These are phyloP conservation scores for Umbelopsis sp. DNA, from an alignment of 192 early-diverging fungal species.

Conservation along the genomic window DNA sequence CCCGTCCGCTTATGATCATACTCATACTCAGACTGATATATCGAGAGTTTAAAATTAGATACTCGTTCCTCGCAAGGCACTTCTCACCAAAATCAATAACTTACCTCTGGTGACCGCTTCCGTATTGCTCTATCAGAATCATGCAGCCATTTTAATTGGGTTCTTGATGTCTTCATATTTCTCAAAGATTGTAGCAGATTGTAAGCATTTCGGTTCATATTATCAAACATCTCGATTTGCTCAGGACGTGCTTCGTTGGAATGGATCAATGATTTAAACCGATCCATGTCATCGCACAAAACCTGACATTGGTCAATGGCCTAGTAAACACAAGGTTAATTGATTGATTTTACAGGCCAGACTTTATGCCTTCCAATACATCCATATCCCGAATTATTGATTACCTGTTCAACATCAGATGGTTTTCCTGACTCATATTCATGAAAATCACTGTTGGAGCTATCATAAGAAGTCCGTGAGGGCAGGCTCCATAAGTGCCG, in stretches of 20 bases:
- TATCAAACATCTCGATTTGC: conserved; percentile 28
- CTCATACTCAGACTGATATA: conserved; percentile 27
- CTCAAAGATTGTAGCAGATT: conserved; percentile 25
- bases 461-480: conserved; percentile 12
- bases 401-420: conserved; percentile 2
- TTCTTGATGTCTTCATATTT: not conserved
- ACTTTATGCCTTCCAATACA: too few relatives aligned
- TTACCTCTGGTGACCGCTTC: conserved; percentile 3
- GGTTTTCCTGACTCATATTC: not conserved
- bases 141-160: not conserved
- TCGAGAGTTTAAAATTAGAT: conserved; percentile 3
- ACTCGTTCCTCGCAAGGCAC: too few relatives aligned
- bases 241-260: not conserved
- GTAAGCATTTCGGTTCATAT: conserved; percentile 33
- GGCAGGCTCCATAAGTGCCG: conserved; percentile 5
- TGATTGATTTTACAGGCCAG: too few relatives aligned
- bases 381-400: too few relatives aligned
- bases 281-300: conserved; percentile 29
- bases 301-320: conserved; percentile 26
- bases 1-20: conserved; percentile 8
- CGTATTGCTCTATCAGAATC: not conserved
- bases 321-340: not conserved
- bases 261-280: conserved; percentile 18
- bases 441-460: not conserved
- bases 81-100: not conserved